Base-by-base conservation (phyloP, 2,329 filamentous ascomycete species). In the Talaromyces atroroseus region DNA sequence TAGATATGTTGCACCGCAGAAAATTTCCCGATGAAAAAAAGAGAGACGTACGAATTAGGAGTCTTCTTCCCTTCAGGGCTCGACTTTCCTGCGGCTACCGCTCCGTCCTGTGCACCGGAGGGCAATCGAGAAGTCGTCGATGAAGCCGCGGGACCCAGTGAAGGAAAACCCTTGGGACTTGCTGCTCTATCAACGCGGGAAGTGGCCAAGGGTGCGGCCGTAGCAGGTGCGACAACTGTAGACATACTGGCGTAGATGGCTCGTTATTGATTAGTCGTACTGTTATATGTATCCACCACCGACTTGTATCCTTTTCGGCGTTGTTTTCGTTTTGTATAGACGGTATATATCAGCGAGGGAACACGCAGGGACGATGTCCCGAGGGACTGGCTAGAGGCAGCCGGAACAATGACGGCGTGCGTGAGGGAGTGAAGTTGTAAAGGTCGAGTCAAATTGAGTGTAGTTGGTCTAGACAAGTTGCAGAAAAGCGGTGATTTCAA, bases 11-110 rank as follows among this genome's bases (percentile, higher is more conserved):
- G 36, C 5, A 10, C 12, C 16, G 26, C 6, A 29, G 26, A 29
- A 7, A 16, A 16, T n/a, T 38, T 40, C n/a, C 12, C n/a, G 3
- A 5, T 18, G 10, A 18, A 3, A 18, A 23, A 20, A 29, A 45
- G n/a, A 12, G 20, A 8, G 7, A 77, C 75, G 82, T 82, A 69
- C 79, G 77, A 69, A 73, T 79, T 63, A 56, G 74, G 68, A 10
- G 68, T 70, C 46, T 66, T 63, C 62, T 71, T 73, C 57, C 66
- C 68, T 52, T 73, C 73, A 26, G 71, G 68, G 6, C 66, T 66
- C 47, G 63, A 69, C 56, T 69, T 70, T 29, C 63, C 60, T 16
- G 62, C n/a, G n/a, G n/a, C n/a, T n/a, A n/a, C n/a, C n/a, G n/a
- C 64, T 21, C 62, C 71, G 66, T 76, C 71, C 49, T 67, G 67